Evolutionary conservation across 2,329 filamentous ascomycete species (phyloP).

Genomic region (Colletotrichum chrysophilum): DNA sequence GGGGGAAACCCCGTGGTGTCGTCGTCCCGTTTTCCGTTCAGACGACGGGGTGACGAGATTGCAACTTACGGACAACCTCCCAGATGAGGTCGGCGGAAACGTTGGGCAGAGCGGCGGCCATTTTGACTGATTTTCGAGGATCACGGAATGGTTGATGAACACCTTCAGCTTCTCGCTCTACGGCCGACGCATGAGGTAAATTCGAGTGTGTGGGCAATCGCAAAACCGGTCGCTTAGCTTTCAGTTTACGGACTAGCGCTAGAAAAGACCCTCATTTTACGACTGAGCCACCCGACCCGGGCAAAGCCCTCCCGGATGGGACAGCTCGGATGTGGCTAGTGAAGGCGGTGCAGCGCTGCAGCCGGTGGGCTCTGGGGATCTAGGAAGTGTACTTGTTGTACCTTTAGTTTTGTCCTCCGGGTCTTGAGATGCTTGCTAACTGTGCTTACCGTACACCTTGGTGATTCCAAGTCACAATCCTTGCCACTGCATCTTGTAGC

Average conservation of each 20-base stretch:
- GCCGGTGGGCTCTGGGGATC: not conserved
- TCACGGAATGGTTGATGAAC: conserved; percentile 29
- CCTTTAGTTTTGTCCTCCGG: not conserved
- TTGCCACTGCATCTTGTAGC: not conserved
- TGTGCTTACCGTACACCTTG: not conserved
- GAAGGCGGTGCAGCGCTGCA: not conserved
- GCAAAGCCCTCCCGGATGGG: conserved; percentile 13
- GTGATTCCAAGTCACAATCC: not conserved
- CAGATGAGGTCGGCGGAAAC: conserved; percentile 92
- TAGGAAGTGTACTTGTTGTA: not conserved
- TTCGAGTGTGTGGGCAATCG: conserved; percentile 40
- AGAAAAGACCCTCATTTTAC: not conserved
- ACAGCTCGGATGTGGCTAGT: conserved; percentile 9
- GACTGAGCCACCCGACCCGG: conserved; percentile 1
- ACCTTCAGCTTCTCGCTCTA: conserved; percentile 14
- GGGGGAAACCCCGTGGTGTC: not conserved
- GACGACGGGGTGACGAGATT: not conserved
- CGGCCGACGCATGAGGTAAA: conserved; percentile 27
- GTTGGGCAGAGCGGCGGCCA: conserved; percentile 67
- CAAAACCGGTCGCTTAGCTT: conserved; percentile 32
- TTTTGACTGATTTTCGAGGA: conserved; percentile 52
- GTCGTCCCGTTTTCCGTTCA: not conserved
- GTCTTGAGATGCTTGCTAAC: not conserved
- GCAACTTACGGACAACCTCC: conserved; percentile 88
- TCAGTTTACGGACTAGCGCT: conserved; percentile 17